These are phyloP conservation scores for Chromosphaera perkinsii DNA, from an alignment of 208 protist species.

Conservation along the genomic window DNA sequence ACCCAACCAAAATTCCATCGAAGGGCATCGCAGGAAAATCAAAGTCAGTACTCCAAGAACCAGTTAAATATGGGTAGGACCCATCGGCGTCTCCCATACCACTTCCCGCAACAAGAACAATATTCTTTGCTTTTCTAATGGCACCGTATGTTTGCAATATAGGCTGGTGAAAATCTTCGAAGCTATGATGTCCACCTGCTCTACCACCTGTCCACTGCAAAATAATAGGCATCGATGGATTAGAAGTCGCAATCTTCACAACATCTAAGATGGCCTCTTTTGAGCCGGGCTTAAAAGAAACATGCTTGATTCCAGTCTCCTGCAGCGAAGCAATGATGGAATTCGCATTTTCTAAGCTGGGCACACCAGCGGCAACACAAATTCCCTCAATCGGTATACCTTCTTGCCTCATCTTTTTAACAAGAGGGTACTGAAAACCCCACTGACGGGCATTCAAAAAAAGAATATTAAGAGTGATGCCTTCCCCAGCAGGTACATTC, in stretches of 20 bases:
- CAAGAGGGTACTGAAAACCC: slow-evolving; percentile 61
- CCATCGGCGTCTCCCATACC: slow-evolving; percentile 59
- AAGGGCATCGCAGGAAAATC: slow-evolving; percentile 61
- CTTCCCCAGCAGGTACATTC: slow-evolving; percentile 30
- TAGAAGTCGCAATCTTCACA: slow-evolving; percentile 45
- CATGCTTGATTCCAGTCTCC: slow-evolving; percentile 46
- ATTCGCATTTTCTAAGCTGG: slow-evolving; percentile 48
- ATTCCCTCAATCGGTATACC: slow-evolving; percentile 58
- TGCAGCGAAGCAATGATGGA: slow-evolving; percentile 51
- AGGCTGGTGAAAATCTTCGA: slow-evolving; percentile 65
- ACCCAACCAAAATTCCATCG: slow-evolving; percentile 61
- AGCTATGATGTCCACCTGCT: slow-evolving; percentile 65
- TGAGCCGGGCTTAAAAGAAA: slow-evolving; percentile 65
- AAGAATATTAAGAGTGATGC: slow-evolving; percentile 63
- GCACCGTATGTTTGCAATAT: slow-evolving; percentile 60
- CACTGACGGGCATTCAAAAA: slow-evolving; percentile 64
- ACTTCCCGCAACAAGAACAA: slow-evolving; percentile 61
- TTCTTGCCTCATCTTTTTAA: slow-evolving; percentile 38
- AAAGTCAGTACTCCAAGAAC: slow-evolving; percentile 51
- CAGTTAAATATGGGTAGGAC: slow-evolving; percentile 44
- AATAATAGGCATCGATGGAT: slow-evolving; percentile 54
- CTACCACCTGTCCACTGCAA: slow-evolving; percentile 69
- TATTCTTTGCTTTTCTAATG: slow-evolving; percentile 54
- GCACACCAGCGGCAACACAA: slow-evolving; percentile 60
- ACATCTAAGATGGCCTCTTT: slow-evolving; percentile 51